Evolutionary conservation across 1,284 basidiomycete species (phyloP).

Genomic region (Leccinum subrobustum): DNA sequence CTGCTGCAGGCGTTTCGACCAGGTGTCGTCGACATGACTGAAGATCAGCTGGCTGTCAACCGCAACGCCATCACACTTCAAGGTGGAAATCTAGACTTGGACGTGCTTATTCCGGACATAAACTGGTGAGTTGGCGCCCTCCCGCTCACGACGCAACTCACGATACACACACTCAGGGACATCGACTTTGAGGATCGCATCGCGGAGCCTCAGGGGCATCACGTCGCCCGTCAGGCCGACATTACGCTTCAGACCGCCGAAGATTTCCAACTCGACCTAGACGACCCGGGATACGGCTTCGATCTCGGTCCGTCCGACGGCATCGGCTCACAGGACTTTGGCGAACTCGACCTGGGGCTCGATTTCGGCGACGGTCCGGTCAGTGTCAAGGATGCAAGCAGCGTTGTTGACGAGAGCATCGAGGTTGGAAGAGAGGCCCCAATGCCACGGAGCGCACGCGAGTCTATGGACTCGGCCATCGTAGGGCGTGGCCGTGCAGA

Average conservation of each 20-base stretch:
- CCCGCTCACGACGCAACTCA: background rate
- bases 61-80: constrained; percentile 86
- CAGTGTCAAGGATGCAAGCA: constrained; percentile 43
- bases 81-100: constrained; percentile 69
- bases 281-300: constrained; percentile 58
- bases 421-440: constrained; percentile 75
- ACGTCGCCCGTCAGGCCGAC: constrained; percentile 80
- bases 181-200: constrained; percentile 72
- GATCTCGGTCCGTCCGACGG: constrained; percentile 77
- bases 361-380: constrained; percentile 62
- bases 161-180: constrained; percentile 48
- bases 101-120: constrained; percentile 78
- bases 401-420: constrained; percentile 56
- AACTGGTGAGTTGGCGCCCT: constrained; percentile 55
- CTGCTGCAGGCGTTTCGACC: constrained; percentile 82
- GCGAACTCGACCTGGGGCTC: constrained; percentile 69
- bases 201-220: constrained; percentile 66
- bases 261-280: constrained; percentile 62
- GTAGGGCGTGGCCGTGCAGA: constrained; percentile 44
- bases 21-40: constrained; percentile 91
- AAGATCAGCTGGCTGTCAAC: constrained; percentile 87
- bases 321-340: constrained; percentile 84
- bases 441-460: constrained; percentile 42
- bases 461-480: constrained; percentile 62
- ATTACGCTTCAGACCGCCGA: constrained; percentile 77